Percentiles rank a stretch among this genome's conserved stretches.
phyloP scores from a whole-genome alignment of 2,329 filamentous ascomycete genomes.

The Aspergillus persii region DNA sequence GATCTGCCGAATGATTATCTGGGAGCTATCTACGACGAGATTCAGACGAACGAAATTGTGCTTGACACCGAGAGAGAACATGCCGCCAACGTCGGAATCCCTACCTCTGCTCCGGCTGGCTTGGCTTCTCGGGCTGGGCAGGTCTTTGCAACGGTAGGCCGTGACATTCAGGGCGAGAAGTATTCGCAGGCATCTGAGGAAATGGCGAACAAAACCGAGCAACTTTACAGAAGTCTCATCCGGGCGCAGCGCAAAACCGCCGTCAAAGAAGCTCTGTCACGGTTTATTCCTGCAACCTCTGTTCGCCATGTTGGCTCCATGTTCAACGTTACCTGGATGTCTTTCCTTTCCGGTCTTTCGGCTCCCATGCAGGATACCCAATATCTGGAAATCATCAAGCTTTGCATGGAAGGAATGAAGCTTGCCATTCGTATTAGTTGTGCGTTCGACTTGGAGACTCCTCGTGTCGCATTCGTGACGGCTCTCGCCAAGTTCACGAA shows the following conservation, averaged over 20 bases:
- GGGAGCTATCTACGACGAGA: conserved; percentile 85
- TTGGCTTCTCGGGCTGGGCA: conserved; percentile 82
- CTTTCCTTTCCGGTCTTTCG: conserved; percentile 90
- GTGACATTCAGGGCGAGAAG: conserved; percentile 87
- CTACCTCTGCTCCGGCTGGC: conserved; percentile 60
- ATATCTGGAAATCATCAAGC: conserved; percentile 84
- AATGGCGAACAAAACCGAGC: conserved; percentile 76
- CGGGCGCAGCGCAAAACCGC: conserved; percentile 82
- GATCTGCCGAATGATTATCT: conserved; percentile 94
- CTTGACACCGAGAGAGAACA: conserved; percentile 87
- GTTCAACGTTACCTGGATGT: conserved; percentile 99
- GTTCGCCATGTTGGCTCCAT: conserved; percentile 95
- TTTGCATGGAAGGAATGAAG: conserved; percentile 94
- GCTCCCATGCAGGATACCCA: conserved; percentile 91
- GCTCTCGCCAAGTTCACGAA: conserved; percentile 92
- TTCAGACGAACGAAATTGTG: conserved; percentile 84
- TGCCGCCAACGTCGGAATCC: conserved; percentile 72
- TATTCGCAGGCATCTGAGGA: conserved; percentile 95
- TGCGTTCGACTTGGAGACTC: conserved; percentile 88
- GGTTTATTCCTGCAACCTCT: conserved; percentile 88
- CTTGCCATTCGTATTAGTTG: conserved; percentile 91
- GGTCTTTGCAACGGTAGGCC: conserved; percentile 84
- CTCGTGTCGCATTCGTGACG: conserved; percentile 89
- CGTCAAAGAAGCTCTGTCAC: conserved; percentile 63
- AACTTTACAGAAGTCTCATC: conserved; percentile 90